Conservation (phyloP, 176 grass and related monocot genomes). For the Paspalum vaginatum region DNA sequence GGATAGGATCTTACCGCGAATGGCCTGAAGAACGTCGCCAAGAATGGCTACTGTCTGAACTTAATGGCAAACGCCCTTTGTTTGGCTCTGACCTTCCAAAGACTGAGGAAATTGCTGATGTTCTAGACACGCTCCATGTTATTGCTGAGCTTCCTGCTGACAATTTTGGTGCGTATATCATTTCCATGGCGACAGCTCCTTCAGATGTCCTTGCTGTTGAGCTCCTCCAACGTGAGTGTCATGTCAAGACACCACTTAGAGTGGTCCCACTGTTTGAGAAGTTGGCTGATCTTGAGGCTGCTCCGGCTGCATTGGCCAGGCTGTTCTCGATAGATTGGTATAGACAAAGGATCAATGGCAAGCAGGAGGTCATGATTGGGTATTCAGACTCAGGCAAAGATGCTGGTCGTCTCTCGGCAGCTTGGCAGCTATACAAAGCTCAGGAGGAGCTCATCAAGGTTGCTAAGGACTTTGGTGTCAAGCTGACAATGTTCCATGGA, state of each 20-base stretch:
- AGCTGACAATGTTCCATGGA: constrained; percentile 86
- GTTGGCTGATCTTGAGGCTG: constrained; percentile 72
- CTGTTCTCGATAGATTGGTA: constrained; percentile 81
- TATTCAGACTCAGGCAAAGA: constrained; percentile 89
- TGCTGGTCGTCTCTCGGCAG: constrained; percentile 77
- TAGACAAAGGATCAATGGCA: constrained; percentile 63
- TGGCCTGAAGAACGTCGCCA: constrained; percentile 75
- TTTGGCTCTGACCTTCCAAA: constrained; percentile 72
- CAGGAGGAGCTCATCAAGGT: constrained; percentile 87
- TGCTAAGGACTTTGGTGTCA: constrained; percentile 71
- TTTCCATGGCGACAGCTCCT: constrained; percentile 80
- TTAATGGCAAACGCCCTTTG: constrained; percentile 73
- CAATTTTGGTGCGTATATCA: constrained; percentile 80
- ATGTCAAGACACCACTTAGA: constrained; percentile 73
- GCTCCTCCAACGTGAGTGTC: constrained; percentile 73
- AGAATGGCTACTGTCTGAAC: constrained; percentile 75
- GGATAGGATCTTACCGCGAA: constrained; percentile 73
- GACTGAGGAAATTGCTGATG: constrained; percentile 77
- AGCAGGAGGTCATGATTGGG: constrained; percentile 90
- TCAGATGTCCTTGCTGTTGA: constrained; percentile 83
- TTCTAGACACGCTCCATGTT: constrained; percentile 67
- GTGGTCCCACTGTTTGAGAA: constrained; percentile 85
- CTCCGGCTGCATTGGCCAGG: constrained; percentile 63
- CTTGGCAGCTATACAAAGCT: constrained; percentile 84
- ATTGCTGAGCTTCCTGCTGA: constrained; percentile 78